Conservation (phyloP, 2,329 filamentous ascomycete genomes). For the Diaporthe velutina region DNA sequence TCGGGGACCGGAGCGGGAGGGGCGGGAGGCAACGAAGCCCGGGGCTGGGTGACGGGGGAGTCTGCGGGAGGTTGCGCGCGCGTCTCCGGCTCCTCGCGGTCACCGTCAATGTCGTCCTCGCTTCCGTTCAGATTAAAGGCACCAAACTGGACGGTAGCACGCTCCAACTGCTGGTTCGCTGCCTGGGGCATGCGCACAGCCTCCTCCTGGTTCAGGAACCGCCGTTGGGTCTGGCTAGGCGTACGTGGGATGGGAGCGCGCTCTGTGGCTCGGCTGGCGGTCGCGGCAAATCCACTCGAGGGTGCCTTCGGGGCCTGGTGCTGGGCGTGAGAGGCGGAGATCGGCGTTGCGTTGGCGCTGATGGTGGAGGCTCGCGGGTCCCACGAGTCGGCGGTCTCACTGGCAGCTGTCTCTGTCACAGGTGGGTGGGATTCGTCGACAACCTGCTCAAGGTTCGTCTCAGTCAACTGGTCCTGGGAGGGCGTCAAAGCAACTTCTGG, state of each 20-base stretch:
- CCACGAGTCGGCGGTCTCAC: constrained; percentile 89
- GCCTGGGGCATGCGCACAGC: constrained; percentile 89
- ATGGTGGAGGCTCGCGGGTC: constrained; percentile 74
- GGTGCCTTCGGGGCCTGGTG: constrained; percentile 70
- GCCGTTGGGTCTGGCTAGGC: constrained; percentile 81
- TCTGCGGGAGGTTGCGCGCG: constrained; percentile 93
- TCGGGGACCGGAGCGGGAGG: constrained; percentile 67
- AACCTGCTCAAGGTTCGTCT: constrained; percentile 92
- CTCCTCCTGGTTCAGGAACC: constrained; percentile 94
- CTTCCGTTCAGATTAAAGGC: constrained; percentile 90
- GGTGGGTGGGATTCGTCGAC: constrained; percentile 84
- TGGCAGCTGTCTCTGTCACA: constrained; percentile 85
- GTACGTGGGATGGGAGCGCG: constrained; percentile 71
- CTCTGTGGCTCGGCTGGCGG: constrained; percentile 82
- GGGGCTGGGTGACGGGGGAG: constrained; percentile 87
- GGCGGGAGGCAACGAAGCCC: constrained; percentile 86
- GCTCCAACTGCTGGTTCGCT: constrained; percentile 93
- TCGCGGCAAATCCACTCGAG: constrained; percentile 82
- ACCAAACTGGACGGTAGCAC: constrained; percentile 94
- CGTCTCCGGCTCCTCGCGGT: constrained; percentile 95
- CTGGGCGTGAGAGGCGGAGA: constrained; percentile 74
- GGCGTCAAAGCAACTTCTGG: constrained; percentile 72
- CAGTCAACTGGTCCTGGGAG: constrained; percentile 86
- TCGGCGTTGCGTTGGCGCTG: constrained; percentile 74
- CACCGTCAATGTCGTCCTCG: constrained; percentile 91